Base-by-base conservation (phyloP, 768 basidiomycete species). In the Russula griseocarnosa region DNA sequence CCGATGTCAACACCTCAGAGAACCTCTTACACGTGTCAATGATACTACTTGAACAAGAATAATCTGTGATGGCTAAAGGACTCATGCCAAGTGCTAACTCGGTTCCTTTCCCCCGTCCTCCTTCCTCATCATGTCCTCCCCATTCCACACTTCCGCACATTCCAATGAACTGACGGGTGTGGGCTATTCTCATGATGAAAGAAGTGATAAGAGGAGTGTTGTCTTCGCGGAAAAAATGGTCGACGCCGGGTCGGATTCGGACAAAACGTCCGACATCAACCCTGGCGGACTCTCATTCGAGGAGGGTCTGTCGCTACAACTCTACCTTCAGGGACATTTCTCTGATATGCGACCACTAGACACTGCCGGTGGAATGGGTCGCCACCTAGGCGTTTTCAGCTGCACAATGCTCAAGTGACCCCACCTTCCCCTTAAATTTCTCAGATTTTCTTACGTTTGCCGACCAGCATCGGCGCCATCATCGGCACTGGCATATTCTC, bases 401-500 rank as follows among this genome's bases (percentile, higher is more conserved):
- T 85, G 83, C 64, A 85, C 83, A 0, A 77, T 84, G 67, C 74
- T 83, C 28, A 83, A 83, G 79, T 79, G 63, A n/a, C 5, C 5
- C 5, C 13, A 7, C 18, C 49, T 16, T 1, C 36, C 16, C 24
- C 14, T 24, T 63, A 26, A 2, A 5, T 46, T 24, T 34, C 8
- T 58, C 56, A 30, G 8, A 55, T 5, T 5, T 20, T 18, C 20
- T 50, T 51, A 24, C 42, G 58, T 18, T 18, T n/a, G n/a, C n/a
- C n/a, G 1, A 22, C 38, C 61, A 78, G 79, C 38, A 76, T 84
- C 28, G 83, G 83, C 0, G 76, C 78, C 20, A 83, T 86, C 62
- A 84, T 85, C 67, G 83, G 84, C 0, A 86, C 84, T 0, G 84
- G 83, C 22, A 85, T 86, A 64, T 86, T 86, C 72, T 82, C 83